phyloP scores from a whole-genome alignment of 2,329 filamentous ascomycete genomes.

The Alternaria hordeiaustralica region DNA sequence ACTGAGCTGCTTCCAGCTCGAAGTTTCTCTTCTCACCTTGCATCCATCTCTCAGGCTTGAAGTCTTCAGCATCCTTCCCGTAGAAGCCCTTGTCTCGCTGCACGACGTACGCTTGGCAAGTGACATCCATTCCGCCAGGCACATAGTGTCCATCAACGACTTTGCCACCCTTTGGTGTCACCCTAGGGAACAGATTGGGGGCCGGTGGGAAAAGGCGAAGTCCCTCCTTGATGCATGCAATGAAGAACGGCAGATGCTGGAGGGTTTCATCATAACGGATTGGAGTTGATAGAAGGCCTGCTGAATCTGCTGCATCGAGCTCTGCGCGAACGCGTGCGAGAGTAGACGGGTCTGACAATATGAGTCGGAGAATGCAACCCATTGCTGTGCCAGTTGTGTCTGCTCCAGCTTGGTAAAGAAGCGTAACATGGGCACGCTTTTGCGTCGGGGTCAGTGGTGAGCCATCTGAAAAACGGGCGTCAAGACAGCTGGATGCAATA shows the following conservation, averaged over 20 bases:
- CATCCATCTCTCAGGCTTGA: constrained; percentile 53
- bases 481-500: constrained; percentile 33
- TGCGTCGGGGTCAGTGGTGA: constrained; percentile 38
- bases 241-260: constrained; percentile 54
- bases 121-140: constrained; percentile 55
- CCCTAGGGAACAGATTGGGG: constrained; percentile 59
- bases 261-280: constrained; percentile 41
- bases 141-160: constrained; percentile 50
- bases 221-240: constrained; percentile 59
- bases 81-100: constrained; percentile 54
- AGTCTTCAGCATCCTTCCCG: constrained; percentile 50
- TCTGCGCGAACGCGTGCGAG: constrained; percentile 30
- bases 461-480: constrained; percentile 40
- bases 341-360: constrained; percentile 23
- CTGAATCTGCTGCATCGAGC: constrained; percentile 29
- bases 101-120: constrained; percentile 56
- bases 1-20: constrained; percentile 38
- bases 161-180: constrained; percentile 41
- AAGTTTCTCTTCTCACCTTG: constrained; percentile 28
- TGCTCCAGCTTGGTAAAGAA: constrained; percentile 49
- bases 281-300: constrained; percentile 27
- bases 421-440: constrained; percentile 47
- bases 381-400: constrained; percentile 47
- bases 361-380: constrained; percentile 40
- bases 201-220: constrained; percentile 60